These are phyloP conservation scores for Lizanozyma gosingica DNA, from an alignment of 1,139 yeast species.

Conservation along the genomic window DNA sequence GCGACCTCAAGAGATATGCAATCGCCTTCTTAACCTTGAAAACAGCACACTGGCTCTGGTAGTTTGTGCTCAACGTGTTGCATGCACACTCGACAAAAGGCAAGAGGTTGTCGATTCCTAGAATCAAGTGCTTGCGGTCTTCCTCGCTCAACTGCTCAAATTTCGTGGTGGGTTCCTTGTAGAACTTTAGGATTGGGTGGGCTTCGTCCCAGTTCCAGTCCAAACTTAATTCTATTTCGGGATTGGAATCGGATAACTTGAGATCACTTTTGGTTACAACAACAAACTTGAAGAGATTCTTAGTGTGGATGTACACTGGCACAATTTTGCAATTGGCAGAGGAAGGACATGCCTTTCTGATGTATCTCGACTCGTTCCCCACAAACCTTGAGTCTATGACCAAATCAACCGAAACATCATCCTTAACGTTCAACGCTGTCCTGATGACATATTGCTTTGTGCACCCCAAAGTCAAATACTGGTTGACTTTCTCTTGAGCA, in stretches of 20 bases:
- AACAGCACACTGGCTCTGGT: slow-evolving; percentile 38
- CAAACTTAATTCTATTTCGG: slow-evolving; percentile 61
- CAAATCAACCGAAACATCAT: slow-evolving; percentile 30
- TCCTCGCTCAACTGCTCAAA: slow-evolving; percentile 42
- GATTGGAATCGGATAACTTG: slow-evolving; percentile 12
- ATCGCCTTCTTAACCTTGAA: slow-evolving; percentile 55
- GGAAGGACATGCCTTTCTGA: slow-evolving; percentile 59
- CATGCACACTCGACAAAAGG: slow-evolving; percentile 56
- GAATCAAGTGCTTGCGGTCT: slow-evolving; percentile 46
- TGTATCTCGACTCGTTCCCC: slow-evolving; percentile 70
- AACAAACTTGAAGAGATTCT: slow-evolving; percentile 41
- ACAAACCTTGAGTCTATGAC: slow-evolving; percentile 71
- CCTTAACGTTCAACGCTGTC: slow-evolving; percentile 28
- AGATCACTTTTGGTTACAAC: slow-evolving; percentile 34
- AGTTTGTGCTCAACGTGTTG: slow-evolving; percentile 20
- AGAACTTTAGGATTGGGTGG: slow-evolving; percentile 64
- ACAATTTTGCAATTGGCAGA: slow-evolving; percentile 64
- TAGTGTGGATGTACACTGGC: slow-evolving; percentile 41
- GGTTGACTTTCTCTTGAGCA: slow-evolving; percentile 58
- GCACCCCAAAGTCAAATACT: slow-evolving; percentile 73
- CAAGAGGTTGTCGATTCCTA: slow-evolving; percentile 52
- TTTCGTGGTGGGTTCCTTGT: slow-evolving; percentile 23
- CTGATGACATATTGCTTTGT: slow-evolving; percentile 70
- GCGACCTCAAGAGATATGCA: slow-evolving; percentile 46
- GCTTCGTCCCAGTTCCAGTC: slow-evolving; percentile 83